Base-by-base conservation (phyloP, 345 rosid species). In the Turnera subulata region DNA sequence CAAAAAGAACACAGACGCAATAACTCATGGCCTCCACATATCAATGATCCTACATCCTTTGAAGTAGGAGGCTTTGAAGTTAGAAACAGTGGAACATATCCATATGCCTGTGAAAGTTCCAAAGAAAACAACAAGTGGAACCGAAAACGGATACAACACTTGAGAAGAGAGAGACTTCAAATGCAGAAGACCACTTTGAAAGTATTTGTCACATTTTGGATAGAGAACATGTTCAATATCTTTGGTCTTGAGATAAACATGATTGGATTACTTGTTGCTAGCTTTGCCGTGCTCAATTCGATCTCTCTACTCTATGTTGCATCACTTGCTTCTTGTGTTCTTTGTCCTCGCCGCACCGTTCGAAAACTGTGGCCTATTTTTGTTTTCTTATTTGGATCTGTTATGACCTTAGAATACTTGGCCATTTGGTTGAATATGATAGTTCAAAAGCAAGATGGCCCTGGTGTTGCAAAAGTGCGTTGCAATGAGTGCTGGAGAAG, bases 191-290 rank as follows among this genome's bases (percentile, higher is more conserved):
- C 46, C 46, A 52, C 64, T 29, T 48, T 74, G 23, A 74, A 62
- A 68, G 35, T 65, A 32, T 73, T 55, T 37, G 6, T 68, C 33
- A 73, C 61, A 64, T 71, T 67, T 53, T 73, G 73, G 73, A 64
- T 71, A 14, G 78, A 78, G 68, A 74, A 73, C 42, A 64, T 71
- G 53, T 73, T 73, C 59, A 71, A 70, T 62, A 61, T 78, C 48
- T 78, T 67, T 17, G 82, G 82, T 45, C 78, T 73, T 20, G 82
- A 78, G 71, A 74, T 78, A 25, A 78, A 70, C 46, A 78, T 73
- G 82, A 67, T 71, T 37, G 76, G 58, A n/a, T 62, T 78, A 26
- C 74, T 73, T 64, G 71, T 78, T 35, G 78, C 78, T 52, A 73
- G 82, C 65, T 78, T 73, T 50, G 76, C 76, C 11, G 73, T 78